Evolutionary conservation across 108 stramenopile species (phyloP), one percentile per base, ranked within the genome.

Genomic region (Stephanodiscus minutulus): DNA sequence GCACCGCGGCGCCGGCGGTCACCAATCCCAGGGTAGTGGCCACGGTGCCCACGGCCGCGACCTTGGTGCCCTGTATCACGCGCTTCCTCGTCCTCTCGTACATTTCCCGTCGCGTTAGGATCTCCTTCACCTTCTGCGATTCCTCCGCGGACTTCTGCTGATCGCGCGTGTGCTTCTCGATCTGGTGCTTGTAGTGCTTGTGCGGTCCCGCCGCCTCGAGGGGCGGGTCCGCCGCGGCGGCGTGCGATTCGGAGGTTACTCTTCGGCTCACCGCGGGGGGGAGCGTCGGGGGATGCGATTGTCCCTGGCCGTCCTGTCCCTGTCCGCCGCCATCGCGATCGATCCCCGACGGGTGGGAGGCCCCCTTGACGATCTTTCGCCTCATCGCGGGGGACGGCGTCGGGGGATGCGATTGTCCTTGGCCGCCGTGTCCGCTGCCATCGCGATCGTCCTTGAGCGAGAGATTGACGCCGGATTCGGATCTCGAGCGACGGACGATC

Each of bases 1-100:
- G 82, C 11, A 94, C 56, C 15, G 91, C 90, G 17, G 88, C 77
- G 11, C 95, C 95, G 13, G 91, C 88, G 13, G 95, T 96, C 18
- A 94, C 53, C 5, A 93, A 82, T 12, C 89, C 87, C 11, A 88
- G 77, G 4, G 90, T 87, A 17, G 86, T 79, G 41, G 85, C 88
- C n/a, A 88, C 91, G 44, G 83, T 88, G 5, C 91, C 83, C 2
- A 86, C 79, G 7, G 86, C 90, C 8, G 89, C 95, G 48, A 90
- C 68, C 53, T 92, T 90, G 17, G 89, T 81, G 0, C 87, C 88
- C 18, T 84, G 75, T 0, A 86, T 73, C 18, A 91, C 50, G 8
- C 66, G 64, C 66, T 92, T 87, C 72, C 70, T 77, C 24, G 66
- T 78, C 66, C 73, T 70, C 64, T 81, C 71, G 58, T 86, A 58